Evolutionary conservation across 768 basidiomycete genomes (phyloP), one percentile per base, ranked within the genome.

Genomic region (Saitozyma sp.): DNA sequence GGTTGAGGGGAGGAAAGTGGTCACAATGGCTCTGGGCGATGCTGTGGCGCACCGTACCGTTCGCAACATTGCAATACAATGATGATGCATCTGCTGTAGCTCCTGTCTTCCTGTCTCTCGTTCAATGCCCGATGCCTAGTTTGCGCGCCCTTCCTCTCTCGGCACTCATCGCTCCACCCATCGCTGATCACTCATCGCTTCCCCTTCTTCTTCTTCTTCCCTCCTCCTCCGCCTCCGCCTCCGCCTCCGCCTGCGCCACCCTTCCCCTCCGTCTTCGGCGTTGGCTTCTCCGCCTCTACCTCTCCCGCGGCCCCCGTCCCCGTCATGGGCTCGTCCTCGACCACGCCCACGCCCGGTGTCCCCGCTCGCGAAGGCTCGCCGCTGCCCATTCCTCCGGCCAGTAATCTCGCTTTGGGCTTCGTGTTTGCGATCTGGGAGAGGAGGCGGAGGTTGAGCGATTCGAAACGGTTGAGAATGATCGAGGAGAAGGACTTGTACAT

Each of bases 401-500:
- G 63, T 38, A 20, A 52, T 45, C 55, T 41, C 1, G 65, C 14
- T 63, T 37, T 50, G 56, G 67, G 65, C 45, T 63, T 56, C 1
- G 62, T 13, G 42, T 73, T 74, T 45, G 76, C 67, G 61, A 79
- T 76, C 58, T 70, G 66, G 5, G 69, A 69, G 14, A 79, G 62
- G 56, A 96, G 83, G 8, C 89, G 86, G 49, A 89, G 84, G 76
- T 95, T 96, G 64, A 98, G 84, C 8, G 88, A 84, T 80, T 97
- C 93, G 81, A 98, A 97, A 69, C 94, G 89, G 83, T 97, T 96
- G 66, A 98, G 87, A 81, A 91, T 92, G 76, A 95, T 88, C 55
- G 90, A 91, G 3, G 93, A 96, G 70, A 88, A 87, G 1, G 94
- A 95, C 80, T 94, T 92, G 84, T 95, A 97, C 80, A 94, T 96